Conservation (phyloP, 2,329 filamentous ascomycete species). For the Calonectria honghensis region DNA sequence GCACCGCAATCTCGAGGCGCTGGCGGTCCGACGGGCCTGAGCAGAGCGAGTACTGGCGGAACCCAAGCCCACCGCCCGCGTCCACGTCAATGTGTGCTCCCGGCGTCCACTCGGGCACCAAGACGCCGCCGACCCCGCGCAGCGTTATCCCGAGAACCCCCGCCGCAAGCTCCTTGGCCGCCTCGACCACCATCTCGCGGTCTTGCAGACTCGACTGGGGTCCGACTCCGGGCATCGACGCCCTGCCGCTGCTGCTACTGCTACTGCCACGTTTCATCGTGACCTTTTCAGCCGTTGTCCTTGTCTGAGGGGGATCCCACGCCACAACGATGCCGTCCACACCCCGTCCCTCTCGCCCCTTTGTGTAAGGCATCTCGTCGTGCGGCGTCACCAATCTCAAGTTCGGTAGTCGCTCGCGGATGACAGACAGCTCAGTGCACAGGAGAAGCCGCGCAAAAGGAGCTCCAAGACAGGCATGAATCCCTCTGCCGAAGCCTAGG, state of each 20-base stretch:
- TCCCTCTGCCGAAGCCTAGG: slow-evolving; percentile 16
- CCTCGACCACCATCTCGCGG: not conserved
- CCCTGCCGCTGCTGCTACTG: not conserved
- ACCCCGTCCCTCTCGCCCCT: not conserved
- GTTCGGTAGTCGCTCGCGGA: slow-evolving; percentile 2
- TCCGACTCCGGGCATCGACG: not conserved
- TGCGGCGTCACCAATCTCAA: slow-evolving; percentile 3
- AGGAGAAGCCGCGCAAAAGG: slow-evolving; percentile 32
- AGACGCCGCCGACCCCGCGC: not conserved
- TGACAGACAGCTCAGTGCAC: slow-evolving; percentile 4
- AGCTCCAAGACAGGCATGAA: slow-evolving; percentile 18
- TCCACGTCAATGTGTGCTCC: not conserved
- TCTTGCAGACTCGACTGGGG: not conserved
- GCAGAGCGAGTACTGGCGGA: slow-evolving; percentile 12
- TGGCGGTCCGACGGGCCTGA: not conserved
- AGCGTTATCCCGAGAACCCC: not conserved
- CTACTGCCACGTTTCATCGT: not conserved
- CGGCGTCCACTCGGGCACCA: not conserved
- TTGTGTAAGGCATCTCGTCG: not conserved
- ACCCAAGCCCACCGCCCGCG: not conserved
- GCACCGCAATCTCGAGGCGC: not conserved
- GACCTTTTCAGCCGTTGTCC: not conserved
- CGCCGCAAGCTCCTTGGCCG: not conserved
- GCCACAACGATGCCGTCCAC: slow-evolving; percentile 1
- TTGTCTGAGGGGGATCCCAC: not conserved